phyloP scores from a whole-genome alignment of 768 basidiomycete genomes.

The Macrolepiota fuliginosa region DNA sequence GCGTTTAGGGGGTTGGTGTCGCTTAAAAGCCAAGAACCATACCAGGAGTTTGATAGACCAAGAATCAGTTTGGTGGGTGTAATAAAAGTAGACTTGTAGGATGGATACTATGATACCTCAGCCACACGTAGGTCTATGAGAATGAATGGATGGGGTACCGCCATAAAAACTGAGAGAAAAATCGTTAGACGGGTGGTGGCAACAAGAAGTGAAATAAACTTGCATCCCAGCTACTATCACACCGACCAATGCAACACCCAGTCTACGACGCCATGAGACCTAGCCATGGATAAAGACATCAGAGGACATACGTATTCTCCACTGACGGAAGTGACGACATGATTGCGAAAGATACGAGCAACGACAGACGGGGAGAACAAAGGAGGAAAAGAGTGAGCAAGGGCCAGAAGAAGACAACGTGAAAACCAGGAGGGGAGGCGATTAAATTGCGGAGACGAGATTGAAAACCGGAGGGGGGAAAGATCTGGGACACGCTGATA shows the following conservation, averaged over 20 bases:
- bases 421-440: background rate
- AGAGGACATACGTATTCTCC: conserved; percentile 32
- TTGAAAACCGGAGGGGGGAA: conserved; percentile 11
- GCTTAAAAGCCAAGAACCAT: conserved; percentile 13
- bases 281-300: background rate
- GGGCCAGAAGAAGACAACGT: background rate
- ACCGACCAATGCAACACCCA: conserved; percentile 51
- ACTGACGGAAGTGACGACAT: conserved; percentile 12
- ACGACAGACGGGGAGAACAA: background rate
- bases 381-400: background rate
- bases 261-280: conserved; percentile 27
- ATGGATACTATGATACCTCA: conserved; percentile 42
- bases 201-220: conserved; percentile 19
- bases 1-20: background rate
- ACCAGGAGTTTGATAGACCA: conserved; percentile 50
- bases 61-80: conserved; percentile 43
- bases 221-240: conserved; percentile 46
- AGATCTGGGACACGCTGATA: background rate
- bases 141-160: conserved; percentile 26
- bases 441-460: conserved; percentile 2
- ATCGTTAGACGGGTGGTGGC: background rate
- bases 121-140: background rate
- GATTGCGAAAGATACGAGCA: background rate
- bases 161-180: conserved; percentile 41
- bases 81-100: conserved; percentile 58